These are phyloP conservation scores for Pythium guiyangense DNA, from an alignment of 352 stramenopile species.

Conservation along the genomic window DNA sequence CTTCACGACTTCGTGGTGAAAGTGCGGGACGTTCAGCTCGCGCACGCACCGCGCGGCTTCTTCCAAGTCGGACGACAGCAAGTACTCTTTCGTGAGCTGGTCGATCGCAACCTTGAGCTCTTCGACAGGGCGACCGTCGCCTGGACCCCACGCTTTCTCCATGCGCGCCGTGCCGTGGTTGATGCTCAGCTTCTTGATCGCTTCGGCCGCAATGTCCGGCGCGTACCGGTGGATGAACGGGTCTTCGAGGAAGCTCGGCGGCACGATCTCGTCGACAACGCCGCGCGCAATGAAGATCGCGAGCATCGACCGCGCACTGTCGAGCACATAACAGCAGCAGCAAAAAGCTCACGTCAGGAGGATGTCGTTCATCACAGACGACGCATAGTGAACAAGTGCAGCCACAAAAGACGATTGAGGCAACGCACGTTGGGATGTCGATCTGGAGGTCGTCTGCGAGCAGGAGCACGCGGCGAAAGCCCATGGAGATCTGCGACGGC, in stretches of 20 bases:
- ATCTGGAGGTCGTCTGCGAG: constrained; percentile 95
- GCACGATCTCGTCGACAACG: constrained; percentile 98
- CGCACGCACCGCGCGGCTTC: constrained; percentile 90
- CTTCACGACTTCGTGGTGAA: constrained; percentile 97
- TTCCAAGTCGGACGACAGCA: constrained; percentile 93
- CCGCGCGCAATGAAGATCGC: constrained; percentile 96
- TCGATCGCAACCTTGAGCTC: constrained; percentile 93
- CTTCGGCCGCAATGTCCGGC: constrained; percentile 93
- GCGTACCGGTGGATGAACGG: constrained; percentile 93
- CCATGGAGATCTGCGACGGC: constrained; percentile 77
- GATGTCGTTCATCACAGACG: no score
- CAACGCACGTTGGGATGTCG: constrained; percentile 87
- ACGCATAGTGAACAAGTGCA: no score
- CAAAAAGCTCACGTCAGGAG: neutral
- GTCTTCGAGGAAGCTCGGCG: constrained; percentile 96
- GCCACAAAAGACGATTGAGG: no score
- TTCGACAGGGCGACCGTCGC: constrained; percentile 86
- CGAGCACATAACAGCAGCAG: neutral
- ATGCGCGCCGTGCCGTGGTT: constrained; percentile 95
- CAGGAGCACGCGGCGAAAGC: constrained; percentile 96
- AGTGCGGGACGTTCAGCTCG: constrained; percentile 94
- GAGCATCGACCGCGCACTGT: constrained; percentile 86
- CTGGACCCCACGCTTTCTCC: constrained; percentile 97
- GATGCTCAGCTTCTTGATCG: constrained; percentile 95
- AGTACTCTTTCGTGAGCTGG: constrained; percentile 96